Evolutionary conservation across 208 protist genomes (phyloP), one percentile per base, ranked within the genome.

Genomic region (Entamoeba moshkovskii): DNA sequence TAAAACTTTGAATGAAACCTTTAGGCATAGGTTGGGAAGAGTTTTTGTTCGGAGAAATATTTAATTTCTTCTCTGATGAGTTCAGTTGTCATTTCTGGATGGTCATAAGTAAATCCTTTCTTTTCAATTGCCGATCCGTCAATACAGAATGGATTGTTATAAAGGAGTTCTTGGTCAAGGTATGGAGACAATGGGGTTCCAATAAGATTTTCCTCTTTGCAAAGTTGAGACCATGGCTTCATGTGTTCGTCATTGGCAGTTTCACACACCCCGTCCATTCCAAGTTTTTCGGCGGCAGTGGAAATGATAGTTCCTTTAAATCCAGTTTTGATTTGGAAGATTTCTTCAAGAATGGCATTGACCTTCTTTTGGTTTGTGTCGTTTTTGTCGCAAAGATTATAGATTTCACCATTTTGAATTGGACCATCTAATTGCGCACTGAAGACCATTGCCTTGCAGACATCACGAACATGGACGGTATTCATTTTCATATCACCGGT

Each of bases 391-490:
- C 96, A 95, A 33, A 98, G 66, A 95, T 98, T 98, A 96, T 96
- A 98, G 22, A 97, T 92, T 38, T 93, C 46, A 38, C 96, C 96
- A 47, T 52, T 94, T 47, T 45, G 11, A 15, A 93, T 42, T 38
- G 6, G 13, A 45, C 6, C 5, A 29, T 46, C 94, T 33, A 18
- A 0, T 16, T 93, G 95, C 13, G 95, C 91, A 42, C 98, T 66
- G 92, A 97, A 95, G 96, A 96, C 98, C 38, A 98, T 94, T 22
- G 97, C 97, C 13, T 95, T 94, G 48, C 94, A 96, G 3, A 98
- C 97, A 96, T 98, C 98, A 29, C 94, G 73, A 16, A 98, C 97
- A 93, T 98, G 98, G 33, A 98, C 97, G 13, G 98, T 98, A 94
- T 98, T 97, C n/a, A 97, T 95, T 47, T 95, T 94, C 3, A 98